Evolutionary conservation across 2,329 filamentous ascomycete genomes (phyloP).

Genomic region (Xylariaceae sp.): DNA sequence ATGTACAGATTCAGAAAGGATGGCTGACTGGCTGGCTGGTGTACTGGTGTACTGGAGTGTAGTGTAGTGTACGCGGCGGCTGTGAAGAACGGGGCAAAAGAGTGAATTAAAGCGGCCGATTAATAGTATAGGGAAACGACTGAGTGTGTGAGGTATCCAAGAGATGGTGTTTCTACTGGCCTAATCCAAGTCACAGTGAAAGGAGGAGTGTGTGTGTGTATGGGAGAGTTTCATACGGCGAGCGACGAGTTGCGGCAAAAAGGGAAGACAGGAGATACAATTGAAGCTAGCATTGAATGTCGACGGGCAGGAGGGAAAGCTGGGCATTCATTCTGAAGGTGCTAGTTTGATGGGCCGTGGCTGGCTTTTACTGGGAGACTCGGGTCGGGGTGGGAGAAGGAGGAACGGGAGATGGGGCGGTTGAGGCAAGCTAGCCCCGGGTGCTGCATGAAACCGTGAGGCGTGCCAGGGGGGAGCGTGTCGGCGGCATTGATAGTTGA

Average conservation of each 20-base stretch:
- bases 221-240: no score
- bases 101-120: conserved; percentile 10
- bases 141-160: no score
- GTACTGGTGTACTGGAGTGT: no score
- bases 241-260: conserved; percentile 4
- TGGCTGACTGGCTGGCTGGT: conserved; percentile 9
- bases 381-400: conserved; percentile 1
- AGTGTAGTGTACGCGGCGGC: conserved; percentile 10
- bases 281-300: neutral
- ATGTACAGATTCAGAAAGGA: conserved; percentile 8
- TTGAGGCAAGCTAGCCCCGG: conserved; percentile 6
- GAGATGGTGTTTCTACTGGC: neutral
- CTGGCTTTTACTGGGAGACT: no score
- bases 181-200: neutral
- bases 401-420: conserved; percentile 15
- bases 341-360: conserved; percentile 1
- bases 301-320: neutral
- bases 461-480: conserved; percentile 5
- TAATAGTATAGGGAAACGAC: conserved; percentile 1
- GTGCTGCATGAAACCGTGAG: conserved; percentile 8
- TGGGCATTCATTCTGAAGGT: conserved; percentile 6
- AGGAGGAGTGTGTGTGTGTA: no score
- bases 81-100: conserved; percentile 8
- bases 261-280: conserved; percentile 12
- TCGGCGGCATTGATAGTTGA: conserved; percentile 5